phyloP scores from a whole-genome alignment of 139 green algal genomes.

The Cymbomonas tetramitiformis region DNA sequence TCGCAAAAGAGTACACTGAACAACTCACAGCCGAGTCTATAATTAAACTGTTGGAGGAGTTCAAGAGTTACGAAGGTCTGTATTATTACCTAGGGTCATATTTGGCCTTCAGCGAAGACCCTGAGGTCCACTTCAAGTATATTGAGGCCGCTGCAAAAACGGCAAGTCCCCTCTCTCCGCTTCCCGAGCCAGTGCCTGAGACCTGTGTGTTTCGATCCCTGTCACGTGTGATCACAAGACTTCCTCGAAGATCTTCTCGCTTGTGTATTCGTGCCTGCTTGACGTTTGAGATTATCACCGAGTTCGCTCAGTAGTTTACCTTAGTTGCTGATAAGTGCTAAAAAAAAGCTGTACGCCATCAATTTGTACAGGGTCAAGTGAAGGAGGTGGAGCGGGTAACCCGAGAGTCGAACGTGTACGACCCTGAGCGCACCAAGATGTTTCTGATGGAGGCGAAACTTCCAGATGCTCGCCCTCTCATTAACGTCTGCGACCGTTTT shows the following conservation, averaged over 20 bases:
- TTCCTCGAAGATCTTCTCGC: no score
- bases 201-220: no score
- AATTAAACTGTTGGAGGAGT: slow-evolving; percentile 74
- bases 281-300: no score
- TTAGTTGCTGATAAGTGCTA: no score
- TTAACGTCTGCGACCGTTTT: slow-evolving; percentile 97
- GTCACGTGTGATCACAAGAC: no score
- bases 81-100: slow-evolving; percentile 90
- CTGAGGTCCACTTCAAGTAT: slow-evolving; percentile 96
- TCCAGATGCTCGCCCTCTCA: slow-evolving; percentile 85
- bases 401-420: slow-evolving; percentile 76
- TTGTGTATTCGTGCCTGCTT: no score
- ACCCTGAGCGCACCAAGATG: slow-evolving; percentile 68
- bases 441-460: slow-evolving; percentile 99
- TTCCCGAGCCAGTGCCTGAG: no score
- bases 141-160: slow-evolving; percentile 91
- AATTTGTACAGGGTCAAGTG: no score
- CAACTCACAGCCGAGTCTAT: slow-evolving; percentile 65
- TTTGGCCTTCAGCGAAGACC: slow-evolving; percentile 65
- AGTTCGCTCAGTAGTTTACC: no score
- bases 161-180: no score
- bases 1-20: slow-evolving; percentile 97
- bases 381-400: slow-evolving; percentile 94
- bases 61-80: slow-evolving; percentile 80
- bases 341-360: no score